A percentile compares a stretch with the other conserved stretches of the same genome.
Conservation (phyloP, 441 rosid species). For the Sinapis alba region DNA sequence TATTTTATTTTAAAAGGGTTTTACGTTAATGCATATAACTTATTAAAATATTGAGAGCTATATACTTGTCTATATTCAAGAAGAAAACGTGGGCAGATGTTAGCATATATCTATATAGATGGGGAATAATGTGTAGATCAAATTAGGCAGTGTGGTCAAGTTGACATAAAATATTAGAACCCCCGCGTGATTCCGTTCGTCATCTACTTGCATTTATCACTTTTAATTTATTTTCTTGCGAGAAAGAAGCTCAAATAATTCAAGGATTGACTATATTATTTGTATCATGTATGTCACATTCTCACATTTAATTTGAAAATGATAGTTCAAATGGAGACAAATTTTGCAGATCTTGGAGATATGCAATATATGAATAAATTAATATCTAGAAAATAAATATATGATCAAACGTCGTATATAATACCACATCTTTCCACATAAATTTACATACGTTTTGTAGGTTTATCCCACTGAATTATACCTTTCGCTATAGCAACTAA, state of each 20-base stretch:
- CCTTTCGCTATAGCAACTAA: neutral
- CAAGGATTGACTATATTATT: neutral
- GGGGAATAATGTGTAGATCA: neutral
- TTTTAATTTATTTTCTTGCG: neutral
- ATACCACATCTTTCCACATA: neutral
- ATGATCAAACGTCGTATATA: neutral
- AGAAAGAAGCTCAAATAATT: constrained; percentile 10
- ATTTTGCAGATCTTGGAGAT: neutral
- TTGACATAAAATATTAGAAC: constrained; percentile 21
- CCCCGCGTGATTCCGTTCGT: constrained; percentile 25
- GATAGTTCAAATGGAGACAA: neutral
- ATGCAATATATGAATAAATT: neutral
- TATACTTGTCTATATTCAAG: too few relatives aligned
- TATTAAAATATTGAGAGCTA: too few relatives aligned
- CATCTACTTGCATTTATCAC: constrained; percentile 22
- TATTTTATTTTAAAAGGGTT: too few relatives aligned
- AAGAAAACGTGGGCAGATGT: constrained; percentile 3
- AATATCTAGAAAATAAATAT: neutral
- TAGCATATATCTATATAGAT: neutral
- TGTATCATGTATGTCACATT: constrained; percentile 31
- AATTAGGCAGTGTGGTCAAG: constrained; percentile 4
- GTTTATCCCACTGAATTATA: neutral
- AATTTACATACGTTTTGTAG: neutral
- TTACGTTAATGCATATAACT: too few relatives aligned
- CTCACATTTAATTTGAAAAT: constrained; percentile 9